phyloP scores from a whole-genome alignment of 176 grass and related monocot genomes.

The Cenchrus purpureus region DNA sequence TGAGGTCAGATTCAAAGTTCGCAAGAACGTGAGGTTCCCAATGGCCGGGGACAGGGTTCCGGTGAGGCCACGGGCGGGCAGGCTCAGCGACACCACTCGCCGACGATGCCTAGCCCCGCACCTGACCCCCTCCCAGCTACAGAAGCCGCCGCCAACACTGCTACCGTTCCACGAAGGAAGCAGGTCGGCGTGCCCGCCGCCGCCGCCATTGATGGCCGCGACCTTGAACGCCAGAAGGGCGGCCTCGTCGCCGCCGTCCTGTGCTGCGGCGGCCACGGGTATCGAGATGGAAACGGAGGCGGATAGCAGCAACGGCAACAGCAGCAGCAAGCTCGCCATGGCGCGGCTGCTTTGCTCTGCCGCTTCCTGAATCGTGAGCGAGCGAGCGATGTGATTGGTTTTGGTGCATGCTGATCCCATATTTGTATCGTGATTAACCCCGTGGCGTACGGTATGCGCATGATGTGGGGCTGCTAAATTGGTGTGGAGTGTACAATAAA shows the following conservation, averaged over 20 bases:
- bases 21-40: constrained; percentile 27
- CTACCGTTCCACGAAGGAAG: neutral
- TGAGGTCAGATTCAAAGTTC: constrained; percentile 30
- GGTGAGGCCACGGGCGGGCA: neutral
- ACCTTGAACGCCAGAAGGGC: constrained; percentile 17
- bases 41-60: constrained; percentile 29
- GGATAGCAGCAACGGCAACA: too few species aligned
- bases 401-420: too few species aligned
- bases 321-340: too few species aligned
- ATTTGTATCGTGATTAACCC: too few species aligned
- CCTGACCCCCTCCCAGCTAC: constrained; percentile 32
- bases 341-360: too few species aligned
- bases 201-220: neutral
- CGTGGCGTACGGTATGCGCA: too few species aligned
- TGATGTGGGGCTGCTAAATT: too few species aligned
- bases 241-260: neutral
- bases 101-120: neutral
- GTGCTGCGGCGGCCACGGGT: too few species aligned
- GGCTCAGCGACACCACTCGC: constrained; percentile 29
- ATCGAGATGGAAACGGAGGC: too few species aligned
- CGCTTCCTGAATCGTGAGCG: too few species aligned
- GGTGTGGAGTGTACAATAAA: too few species aligned
- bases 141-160: neutral
- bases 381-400: too few species aligned
- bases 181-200: neutral